Conservation (phyloP, 2,329 filamentous ascomycete genomes). For the Fusarium cyanostomum region DNA sequence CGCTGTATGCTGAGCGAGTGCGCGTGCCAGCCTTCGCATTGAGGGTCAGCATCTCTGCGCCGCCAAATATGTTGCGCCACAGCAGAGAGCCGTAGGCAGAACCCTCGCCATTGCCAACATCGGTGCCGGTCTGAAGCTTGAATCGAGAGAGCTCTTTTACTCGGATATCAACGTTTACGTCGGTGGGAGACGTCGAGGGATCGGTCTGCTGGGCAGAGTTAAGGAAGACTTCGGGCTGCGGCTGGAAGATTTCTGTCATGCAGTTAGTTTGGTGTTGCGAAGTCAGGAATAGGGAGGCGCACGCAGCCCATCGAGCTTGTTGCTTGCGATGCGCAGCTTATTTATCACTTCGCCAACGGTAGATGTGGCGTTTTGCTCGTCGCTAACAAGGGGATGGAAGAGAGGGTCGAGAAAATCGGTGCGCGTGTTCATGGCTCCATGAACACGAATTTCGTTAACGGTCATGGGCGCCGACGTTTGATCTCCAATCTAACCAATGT, state of each 20-base stretch:
- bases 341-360: constrained; percentile 82
- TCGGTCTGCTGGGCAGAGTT: constrained; percentile 77
- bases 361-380: constrained; percentile 71
- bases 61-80: constrained; percentile 92
- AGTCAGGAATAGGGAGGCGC: constrained; percentile 42
- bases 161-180: constrained; percentile 84
- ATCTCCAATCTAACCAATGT: constrained; percentile 58
- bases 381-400: constrained; percentile 79
- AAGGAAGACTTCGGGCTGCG: constrained; percentile 82
- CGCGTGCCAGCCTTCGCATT: constrained; percentile 90
- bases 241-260: constrained; percentile 81
- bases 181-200: constrained; percentile 75
- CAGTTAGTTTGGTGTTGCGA: constrained; percentile 36
- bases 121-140: constrained; percentile 92
- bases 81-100: constrained; percentile 90
- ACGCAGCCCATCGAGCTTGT: constrained; percentile 85
- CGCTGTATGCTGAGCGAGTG: constrained; percentile 90
- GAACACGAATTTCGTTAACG: constrained; percentile 84
- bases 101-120: constrained; percentile 92
- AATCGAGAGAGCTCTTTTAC: constrained; percentile 85
- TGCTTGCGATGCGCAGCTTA: constrained; percentile 74
- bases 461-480: constrained; percentile 90
- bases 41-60: constrained; percentile 87
- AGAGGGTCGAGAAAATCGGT: constrained; percentile 83
- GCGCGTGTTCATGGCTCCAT: constrained; percentile 86